Evolutionary conservation across 805 yeast genomes (phyloP).

Genomic region (Starmera quercuum): DNA sequence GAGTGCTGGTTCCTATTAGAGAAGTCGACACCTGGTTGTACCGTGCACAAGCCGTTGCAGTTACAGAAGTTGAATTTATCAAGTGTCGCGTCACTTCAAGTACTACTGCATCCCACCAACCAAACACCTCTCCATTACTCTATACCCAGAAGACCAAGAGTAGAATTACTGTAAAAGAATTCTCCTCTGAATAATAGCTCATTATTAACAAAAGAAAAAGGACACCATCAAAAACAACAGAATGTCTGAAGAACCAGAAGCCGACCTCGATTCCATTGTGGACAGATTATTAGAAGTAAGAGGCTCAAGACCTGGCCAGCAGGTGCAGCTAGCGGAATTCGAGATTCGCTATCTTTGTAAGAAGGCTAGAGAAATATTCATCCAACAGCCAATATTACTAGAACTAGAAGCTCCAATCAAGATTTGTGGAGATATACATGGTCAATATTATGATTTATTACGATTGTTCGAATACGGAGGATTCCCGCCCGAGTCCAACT

Average conservation of each 20-base stretch:
- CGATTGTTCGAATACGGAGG: constrained; percentile 98
- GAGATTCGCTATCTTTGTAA: constrained; percentile 95
- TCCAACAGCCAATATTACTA: constrained; percentile 91
- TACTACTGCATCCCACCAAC: neutral
- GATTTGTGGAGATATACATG: constrained; percentile 97
- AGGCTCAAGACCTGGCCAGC: constrained; percentile 97
- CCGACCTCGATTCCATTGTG: constrained; percentile 93
- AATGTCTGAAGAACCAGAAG: constrained; percentile 54
- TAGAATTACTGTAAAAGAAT: neutral
- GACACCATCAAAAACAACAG: constrained; percentile 1
- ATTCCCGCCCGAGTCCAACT: constrained; percentile 97
- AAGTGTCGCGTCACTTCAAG: neutral
- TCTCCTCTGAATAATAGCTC: neutral
- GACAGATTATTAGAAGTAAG: constrained; percentile 95
- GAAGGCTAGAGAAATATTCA: constrained; percentile 95
- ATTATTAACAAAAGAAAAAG: neutral
- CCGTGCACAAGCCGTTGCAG: too few relatives aligned
- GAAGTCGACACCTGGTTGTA: too few relatives aligned
- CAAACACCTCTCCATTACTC: too few relatives aligned
- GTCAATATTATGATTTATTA: constrained; percentile 93
- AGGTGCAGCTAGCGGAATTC: constrained; percentile 86
- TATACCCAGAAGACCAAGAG: too few relatives aligned
- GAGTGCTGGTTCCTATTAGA: too few relatives aligned
- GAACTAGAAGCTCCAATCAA: constrained; percentile 96
- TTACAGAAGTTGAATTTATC: too few relatives aligned